A percentile compares a stretch with the other conserved stretches of the same genome.
Conservation (phyloP, 2,329 filamentous ascomycete species). For the Xylariales sp. region DNA sequence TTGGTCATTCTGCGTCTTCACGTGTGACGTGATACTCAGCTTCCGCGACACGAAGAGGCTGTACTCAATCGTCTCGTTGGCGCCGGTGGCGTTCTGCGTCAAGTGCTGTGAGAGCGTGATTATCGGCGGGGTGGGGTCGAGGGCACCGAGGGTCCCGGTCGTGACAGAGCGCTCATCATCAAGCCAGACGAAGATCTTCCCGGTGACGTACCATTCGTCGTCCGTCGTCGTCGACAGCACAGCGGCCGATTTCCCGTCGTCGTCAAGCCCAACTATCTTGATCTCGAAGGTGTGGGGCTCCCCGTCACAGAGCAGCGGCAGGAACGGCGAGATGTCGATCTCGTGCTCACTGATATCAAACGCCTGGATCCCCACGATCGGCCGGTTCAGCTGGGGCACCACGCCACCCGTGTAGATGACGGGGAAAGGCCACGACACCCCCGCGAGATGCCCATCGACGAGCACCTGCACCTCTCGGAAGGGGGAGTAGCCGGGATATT, state of each 20-base stretch:
- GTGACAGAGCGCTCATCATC: constrained; percentile 65
- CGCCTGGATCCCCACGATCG: constrained; percentile 80
- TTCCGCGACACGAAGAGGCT: constrained; percentile 65
- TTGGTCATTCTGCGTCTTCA: constrained; percentile 61
- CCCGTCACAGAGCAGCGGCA: constrained; percentile 76
- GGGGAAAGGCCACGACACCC: constrained; percentile 84
- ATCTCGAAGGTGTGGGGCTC: constrained; percentile 74
- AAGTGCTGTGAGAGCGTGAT: constrained; percentile 63
- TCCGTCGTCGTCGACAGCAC: constrained; percentile 66
- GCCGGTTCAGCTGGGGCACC: constrained; percentile 80
- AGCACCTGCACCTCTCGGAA: constrained; percentile 82
- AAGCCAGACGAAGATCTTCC: constrained; percentile 84
- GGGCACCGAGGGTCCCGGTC: constrained; percentile 56
- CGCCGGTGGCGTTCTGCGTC: constrained; percentile 60
- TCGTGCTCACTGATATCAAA: constrained; percentile 84
- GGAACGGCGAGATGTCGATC: constrained; percentile 83
- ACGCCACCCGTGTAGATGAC: constrained; percentile 78
- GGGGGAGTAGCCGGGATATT: constrained; percentile 74
- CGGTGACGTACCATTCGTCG: constrained; percentile 80
- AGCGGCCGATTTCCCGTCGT: constrained; percentile 61
- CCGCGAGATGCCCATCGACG: constrained; percentile 78
- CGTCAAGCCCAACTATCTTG: constrained; percentile 71
- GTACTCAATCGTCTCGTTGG: constrained; percentile 71
- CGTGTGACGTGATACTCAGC: constrained; percentile 63
- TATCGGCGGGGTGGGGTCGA: constrained; percentile 53